Base-by-base conservation (phyloP, 169 alveolate genomes). In the Neospora caninum region DNA sequence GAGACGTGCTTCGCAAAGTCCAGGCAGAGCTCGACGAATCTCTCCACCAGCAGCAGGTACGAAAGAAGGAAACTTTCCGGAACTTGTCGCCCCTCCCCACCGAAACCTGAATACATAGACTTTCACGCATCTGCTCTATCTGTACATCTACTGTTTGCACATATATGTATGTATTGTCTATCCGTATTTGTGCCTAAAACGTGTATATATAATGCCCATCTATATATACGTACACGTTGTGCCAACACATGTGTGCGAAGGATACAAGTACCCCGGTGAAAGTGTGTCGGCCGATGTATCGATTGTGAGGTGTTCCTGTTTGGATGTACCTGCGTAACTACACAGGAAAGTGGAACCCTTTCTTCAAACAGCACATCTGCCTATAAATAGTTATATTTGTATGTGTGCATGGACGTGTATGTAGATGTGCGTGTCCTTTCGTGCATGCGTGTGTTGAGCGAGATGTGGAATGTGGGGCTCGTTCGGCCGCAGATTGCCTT, bases 11-110 rank as follows among this genome's bases (percentile, higher is more conserved):
- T 13, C 49, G n/a, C 39, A 31, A n/a, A n/a, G 45, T 73, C 39
- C 84, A 36, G 45, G 84, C 39, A 10, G 84, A 73, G 43, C 84
- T 73, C 49, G 45, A 73, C 27, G 39, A 73, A n/a, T 36, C 43
- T 18, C 84, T 34, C 27, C 39, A 73, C 27, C 39, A 73, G 84
- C 84, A 73, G 43, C 84, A 73, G 84, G 84, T 73, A n/a, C 84
- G 27, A 20, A n/a, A 73, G 18, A 31, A 2, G 20, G 27, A n/a
- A 36, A 9, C 7, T 16, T 22, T n/a, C 39, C 84, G 4, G 84
- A n/a, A 2, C 45, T 1, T 18, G 2, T 13, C 13, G 16, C 39
- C 27, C 73, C 73, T 31, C 84, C 39, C 20, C n/a, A 31, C 27
- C 39, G 10, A n/a, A 6, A 36, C n/a, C 1, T 43, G 43, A 18